phyloP scores from a whole-genome alignment of 2,329 filamentous ascomycete species.

The Aspergillus tubingensis region DNA sequence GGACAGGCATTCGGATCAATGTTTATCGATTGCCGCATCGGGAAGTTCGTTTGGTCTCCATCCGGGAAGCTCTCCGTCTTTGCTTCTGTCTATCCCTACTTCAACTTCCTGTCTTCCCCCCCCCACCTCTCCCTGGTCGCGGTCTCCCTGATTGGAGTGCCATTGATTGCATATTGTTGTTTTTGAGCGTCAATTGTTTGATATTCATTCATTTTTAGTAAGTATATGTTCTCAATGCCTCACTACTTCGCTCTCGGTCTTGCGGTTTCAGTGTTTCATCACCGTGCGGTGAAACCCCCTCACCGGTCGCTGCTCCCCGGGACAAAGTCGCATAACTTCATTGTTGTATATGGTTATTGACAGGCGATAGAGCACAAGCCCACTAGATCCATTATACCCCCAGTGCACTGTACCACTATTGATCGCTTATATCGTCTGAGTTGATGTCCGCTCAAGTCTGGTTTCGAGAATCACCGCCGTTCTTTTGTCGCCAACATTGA shows the following conservation, averaged over 20 bases:
- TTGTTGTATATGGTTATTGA: background rate
- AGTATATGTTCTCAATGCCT: slow-evolving; percentile 6
- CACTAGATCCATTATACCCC: slow-evolving; percentile 21
- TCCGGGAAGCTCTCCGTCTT: slow-evolving; percentile 26
- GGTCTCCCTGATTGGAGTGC: slow-evolving; percentile 26
- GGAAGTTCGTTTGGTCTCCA: slow-evolving; percentile 29
- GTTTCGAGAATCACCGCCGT: slow-evolving; percentile 4
- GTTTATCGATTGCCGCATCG: slow-evolving; percentile 44
- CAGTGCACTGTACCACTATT: slow-evolving; percentile 13
- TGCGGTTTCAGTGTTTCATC: background rate
- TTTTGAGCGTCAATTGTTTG: slow-evolving; percentile 30
- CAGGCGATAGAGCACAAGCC: slow-evolving; percentile 4
- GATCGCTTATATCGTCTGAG: slow-evolving; percentile 18
- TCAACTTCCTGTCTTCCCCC: slow-evolving; percentile 8
- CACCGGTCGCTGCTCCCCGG: background rate
- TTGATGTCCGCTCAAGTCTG: slow-evolving; percentile 25
- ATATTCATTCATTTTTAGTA: slow-evolving; percentile 22
- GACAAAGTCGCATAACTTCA: background rate
- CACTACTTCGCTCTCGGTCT: background rate
- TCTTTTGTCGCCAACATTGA: slow-evolving; percentile 1
- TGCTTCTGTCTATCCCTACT: slow-evolving; percentile 22
- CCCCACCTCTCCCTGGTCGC: slow-evolving; percentile 18
- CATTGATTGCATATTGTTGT: slow-evolving; percentile 31
- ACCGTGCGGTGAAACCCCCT: background rate
- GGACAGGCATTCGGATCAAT: slow-evolving; percentile 29